Percentiles rank a stretch among this genome's conserved stretches.
These are phyloP conservation scores for Boletus pseudo-olivaceus DNA, from an alignment of 768 basidiomycete genomes.

Conservation along the genomic window DNA sequence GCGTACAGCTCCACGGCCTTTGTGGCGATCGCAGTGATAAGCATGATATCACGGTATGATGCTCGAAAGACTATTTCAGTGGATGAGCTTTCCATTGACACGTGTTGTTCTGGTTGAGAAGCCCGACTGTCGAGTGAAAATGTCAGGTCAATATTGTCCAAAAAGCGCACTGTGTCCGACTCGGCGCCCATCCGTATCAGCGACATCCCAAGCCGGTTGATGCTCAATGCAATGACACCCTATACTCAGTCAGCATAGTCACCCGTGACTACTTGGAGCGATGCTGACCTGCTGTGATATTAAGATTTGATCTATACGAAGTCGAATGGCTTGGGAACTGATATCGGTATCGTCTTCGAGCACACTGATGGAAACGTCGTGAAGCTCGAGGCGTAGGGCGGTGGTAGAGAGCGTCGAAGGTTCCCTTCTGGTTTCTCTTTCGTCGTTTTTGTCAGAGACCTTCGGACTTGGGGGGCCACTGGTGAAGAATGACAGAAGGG, in stretches of 20 bases:
- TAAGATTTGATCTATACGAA: constrained; percentile 81
- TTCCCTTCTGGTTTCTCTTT: constrained; percentile 13
- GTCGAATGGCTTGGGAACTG: constrained; percentile 80
- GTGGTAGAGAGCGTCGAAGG: constrained; percentile 24
- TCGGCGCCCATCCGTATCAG: constrained; percentile 82
- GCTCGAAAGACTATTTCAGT: constrained; percentile 89
- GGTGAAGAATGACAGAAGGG: constrained; percentile 81
- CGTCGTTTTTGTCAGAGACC: constrained; percentile 9
- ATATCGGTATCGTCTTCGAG: constrained; percentile 79
- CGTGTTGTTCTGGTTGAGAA: constrained; percentile 67
- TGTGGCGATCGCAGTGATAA: constrained; percentile 84
- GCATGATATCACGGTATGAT: constrained; percentile 90
- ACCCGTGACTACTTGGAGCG: neutral
- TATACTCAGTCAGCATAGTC: constrained; percentile 31
- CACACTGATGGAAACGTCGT: constrained; percentile 84
- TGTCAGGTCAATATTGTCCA: constrained; percentile 89
- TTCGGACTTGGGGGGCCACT: constrained; percentile 42
- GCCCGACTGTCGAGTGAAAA: constrained; percentile 82
- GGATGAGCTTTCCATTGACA: constrained; percentile 75
- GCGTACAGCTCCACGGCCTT: constrained; percentile 80
- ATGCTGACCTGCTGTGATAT: constrained; percentile 83
- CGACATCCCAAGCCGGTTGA: constrained; percentile 89
- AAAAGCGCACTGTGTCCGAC: constrained; percentile 81
- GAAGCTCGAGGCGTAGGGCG: constrained; percentile 81
- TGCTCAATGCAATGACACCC: constrained; percentile 77